Conservation (phyloP, 2,329 filamentous ascomycete species). For the Alternaria longipes region DNA sequence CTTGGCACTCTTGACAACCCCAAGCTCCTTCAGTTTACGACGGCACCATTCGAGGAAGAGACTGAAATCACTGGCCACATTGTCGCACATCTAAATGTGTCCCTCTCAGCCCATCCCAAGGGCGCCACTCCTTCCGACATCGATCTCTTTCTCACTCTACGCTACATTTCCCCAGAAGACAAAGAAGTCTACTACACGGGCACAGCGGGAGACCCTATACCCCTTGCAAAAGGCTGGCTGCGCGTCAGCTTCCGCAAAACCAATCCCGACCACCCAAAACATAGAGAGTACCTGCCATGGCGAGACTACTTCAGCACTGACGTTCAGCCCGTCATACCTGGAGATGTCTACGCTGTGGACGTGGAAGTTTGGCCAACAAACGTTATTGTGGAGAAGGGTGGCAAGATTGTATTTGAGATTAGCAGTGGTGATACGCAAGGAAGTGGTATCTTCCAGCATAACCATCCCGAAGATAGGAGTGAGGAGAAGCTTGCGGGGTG, state of each 20-base stretch:
- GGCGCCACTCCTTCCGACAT: conserved; percentile 63
- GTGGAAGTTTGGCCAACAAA: conserved; percentile 73
- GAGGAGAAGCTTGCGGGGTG: conserved; percentile 56
- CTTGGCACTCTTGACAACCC: conserved; percentile 66
- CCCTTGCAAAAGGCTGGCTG: conserved; percentile 72
- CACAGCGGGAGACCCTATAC: conserved; percentile 70
- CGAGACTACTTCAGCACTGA: conserved; percentile 68
- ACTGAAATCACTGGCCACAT: conserved; percentile 76
- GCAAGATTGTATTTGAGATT: conserved; percentile 65
- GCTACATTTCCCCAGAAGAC: conserved; percentile 64
- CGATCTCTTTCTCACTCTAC: conserved; percentile 69
- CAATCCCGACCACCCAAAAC: conserved; percentile 60
- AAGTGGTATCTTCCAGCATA: conserved; percentile 65
- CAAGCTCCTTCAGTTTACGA: conserved; percentile 67
- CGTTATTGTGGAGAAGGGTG: conserved; percentile 63
- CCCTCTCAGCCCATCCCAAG: conserved; percentile 55
- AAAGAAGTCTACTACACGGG: conserved; percentile 71
- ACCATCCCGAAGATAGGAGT: conserved; percentile 58
- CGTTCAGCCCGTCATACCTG: conserved; percentile 59
- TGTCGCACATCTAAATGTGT: conserved; percentile 70
- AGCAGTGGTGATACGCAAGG: conserved; percentile 66
- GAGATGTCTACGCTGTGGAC: conserved; percentile 67
- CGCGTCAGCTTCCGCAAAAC: conserved; percentile 66
- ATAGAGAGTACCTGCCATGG: conserved; percentile 65
- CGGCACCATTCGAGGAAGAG: conserved; percentile 66